phyloP scores from a whole-genome alignment of 1,284 basidiomycete species.

The Fomitopsis palustris region DNA sequence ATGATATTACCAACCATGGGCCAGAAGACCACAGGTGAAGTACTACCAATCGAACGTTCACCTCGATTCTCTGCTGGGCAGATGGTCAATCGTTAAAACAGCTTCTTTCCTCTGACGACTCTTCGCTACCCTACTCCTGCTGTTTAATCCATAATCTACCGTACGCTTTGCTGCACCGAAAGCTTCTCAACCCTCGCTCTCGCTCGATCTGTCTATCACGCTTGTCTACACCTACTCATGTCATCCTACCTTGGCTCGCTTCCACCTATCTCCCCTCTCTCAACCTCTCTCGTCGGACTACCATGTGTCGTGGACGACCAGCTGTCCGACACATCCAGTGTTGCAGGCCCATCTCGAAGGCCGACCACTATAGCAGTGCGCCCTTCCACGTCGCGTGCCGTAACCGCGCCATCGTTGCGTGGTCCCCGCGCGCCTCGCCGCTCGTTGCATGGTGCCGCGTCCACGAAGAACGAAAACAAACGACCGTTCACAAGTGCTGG shows the following conservation, averaged over 20 bases:
- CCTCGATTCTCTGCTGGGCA: neutral
- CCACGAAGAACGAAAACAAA: neutral
- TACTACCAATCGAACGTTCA: neutral
- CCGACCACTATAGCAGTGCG: neutral
- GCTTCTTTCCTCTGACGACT: neutral
- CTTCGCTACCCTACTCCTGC: neutral
- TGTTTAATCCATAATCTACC: neutral
- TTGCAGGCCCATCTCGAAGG: neutral
- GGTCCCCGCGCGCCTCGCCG: neutral
- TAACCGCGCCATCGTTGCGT: neutral
- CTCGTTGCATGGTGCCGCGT: neutral
- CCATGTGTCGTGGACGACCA: neutral
- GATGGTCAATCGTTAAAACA: neutral
- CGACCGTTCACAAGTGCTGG: neutral
- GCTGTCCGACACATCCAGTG: neutral
- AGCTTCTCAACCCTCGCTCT: neutral
- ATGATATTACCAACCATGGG: neutral
- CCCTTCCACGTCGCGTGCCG: neutral
- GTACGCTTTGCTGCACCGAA: neutral
- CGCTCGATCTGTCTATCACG: neutral
- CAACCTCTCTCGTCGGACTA: neutral
- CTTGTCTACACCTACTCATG: neutral
- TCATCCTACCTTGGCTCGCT: neutral
- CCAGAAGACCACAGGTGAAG: neutral
- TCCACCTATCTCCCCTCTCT: neutral